Evolutionary conservation across 148 eudicot genomes (phyloP), one percentile per base, ranked within the genome.

Genomic region (Silene uniflora): DNA sequence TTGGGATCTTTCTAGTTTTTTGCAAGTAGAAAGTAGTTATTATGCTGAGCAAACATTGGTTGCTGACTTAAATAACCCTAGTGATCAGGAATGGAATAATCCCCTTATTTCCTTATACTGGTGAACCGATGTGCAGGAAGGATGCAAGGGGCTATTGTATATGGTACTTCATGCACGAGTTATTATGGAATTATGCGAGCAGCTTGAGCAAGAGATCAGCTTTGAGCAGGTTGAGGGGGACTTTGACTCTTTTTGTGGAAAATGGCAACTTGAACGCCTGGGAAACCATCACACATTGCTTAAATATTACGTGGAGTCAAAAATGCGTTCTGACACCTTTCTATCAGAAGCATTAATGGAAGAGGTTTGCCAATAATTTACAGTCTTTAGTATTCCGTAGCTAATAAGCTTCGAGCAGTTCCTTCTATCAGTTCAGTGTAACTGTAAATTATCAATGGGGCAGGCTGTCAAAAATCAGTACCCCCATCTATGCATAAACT

Each of bases 131-230:
- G 74, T 81, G 29, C 89, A 95, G 98, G 98, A 95, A 90, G 98
- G 98, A 75, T 94, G 98, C 91, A 95, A 95, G 83, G 98, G 93
- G 39, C 84, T 95, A 44, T 75, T 95, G 79, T 95, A 95, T 77
- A 95, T 95, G 98, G 97, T 95, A 74, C 97, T 95, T 72, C 97
- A 94, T 84, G 97, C 97, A 42, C 92, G 93, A 61, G 93, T 92
- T 73, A 87, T 95, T 77, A 83, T 95, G 84, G 98, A 95, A 81
- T 83, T 95, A 79, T 89, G 91, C 70, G 98, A 95, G 82, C 83
- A 83, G 56, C 87, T 84, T 67, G 97, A 90, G 80, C 87, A 83
- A 80, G 98, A 95, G 81, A 86, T 95, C 55, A 88, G 86, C 81
- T 95, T 95, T 84, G 89, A 89, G 84, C 98, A 95, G 80, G 93